Conservation (phyloP, 1,284 basidiomycete genomes). For the Sphagnurus paluster region DNA sequence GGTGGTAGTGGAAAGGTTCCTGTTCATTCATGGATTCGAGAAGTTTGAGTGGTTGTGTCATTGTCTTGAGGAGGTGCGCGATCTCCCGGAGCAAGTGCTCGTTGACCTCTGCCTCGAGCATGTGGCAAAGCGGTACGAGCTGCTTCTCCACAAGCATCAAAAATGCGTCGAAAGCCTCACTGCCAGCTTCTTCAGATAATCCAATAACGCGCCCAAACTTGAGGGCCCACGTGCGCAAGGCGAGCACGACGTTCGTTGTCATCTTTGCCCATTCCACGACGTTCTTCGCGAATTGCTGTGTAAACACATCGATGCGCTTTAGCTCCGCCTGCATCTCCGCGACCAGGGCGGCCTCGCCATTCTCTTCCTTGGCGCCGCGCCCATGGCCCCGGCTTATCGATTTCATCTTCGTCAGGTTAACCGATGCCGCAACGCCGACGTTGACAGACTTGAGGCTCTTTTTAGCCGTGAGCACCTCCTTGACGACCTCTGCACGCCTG, state of each 20-base stretch:
- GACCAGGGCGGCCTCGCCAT: slow-evolving; percentile 57
- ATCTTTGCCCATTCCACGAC: slow-evolving; percentile 60
- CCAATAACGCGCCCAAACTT: slow-evolving; percentile 71
- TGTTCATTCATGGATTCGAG: slow-evolving; percentile 69
- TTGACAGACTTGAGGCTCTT: slow-evolving; percentile 51
- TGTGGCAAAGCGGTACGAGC: slow-evolving; percentile 51
- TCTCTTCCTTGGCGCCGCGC: slow-evolving; percentile 28
- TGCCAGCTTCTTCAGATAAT: slow-evolving; percentile 44
- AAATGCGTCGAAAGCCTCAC: slow-evolving; percentile 77
- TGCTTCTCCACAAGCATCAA: slow-evolving; percentile 53
- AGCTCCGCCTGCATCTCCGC: slow-evolving; percentile 56
- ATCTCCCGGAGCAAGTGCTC: slow-evolving; percentile 57
- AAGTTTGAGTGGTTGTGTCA: slow-evolving; percentile 61
- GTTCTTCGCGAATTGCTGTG: slow-evolving; percentile 58
- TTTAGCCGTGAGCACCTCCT: slow-evolving; percentile 58
- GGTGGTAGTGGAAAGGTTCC: slow-evolving; percentile 63
- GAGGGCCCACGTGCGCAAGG: slow-evolving; percentile 59
- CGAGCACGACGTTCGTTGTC: slow-evolving; percentile 43
- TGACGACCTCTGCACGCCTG: slow-evolving; percentile 83
- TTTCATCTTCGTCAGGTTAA: slow-evolving; percentile 62
- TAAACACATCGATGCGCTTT: slow-evolving; percentile 51
- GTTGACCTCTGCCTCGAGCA: slow-evolving; percentile 51
- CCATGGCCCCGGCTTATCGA: slow-evolving; percentile 33
- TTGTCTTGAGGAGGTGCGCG: slow-evolving; percentile 51
- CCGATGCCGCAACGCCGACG: slow-evolving; percentile 53